Conservation (phyloP, 768 basidiomycete genomes). For the Candolleomyces efflorescens region DNA sequence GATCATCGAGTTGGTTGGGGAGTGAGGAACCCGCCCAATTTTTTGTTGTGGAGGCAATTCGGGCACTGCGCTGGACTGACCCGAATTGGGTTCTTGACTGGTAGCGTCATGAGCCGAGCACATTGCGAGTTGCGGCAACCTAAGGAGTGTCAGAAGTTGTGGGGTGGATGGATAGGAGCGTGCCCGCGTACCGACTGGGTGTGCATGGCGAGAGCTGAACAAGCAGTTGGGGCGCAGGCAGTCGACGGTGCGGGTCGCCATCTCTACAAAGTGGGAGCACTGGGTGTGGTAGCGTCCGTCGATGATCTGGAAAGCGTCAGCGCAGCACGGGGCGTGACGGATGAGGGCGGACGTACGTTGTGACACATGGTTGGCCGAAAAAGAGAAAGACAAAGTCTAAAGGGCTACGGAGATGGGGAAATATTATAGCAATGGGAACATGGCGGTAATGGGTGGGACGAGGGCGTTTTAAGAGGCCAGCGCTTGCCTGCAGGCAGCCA, state of each 20-base stretch:
- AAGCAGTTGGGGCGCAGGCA: constrained; percentile 61
- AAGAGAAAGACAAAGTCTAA: constrained; percentile 9
- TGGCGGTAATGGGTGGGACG: constrained; percentile 15
- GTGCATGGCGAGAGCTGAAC: constrained; percentile 64
- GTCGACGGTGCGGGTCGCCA: constrained; percentile 67
- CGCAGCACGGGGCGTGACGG: not conserved
- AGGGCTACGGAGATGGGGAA: constrained; percentile 16
- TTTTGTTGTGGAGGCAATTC: constrained; percentile 27
- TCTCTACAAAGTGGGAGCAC: constrained; percentile 69
- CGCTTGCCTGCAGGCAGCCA: constrained; percentile 37
- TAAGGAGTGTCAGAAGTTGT: no score
- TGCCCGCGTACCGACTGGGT: constrained; percentile 42
- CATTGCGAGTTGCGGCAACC: constrained; percentile 56
- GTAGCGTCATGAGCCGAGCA: constrained; percentile 60
- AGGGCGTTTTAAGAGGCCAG: constrained; percentile 22
- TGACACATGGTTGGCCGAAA: constrained; percentile 53
- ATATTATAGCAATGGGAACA: constrained; percentile 21
- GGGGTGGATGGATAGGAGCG: not conserved
- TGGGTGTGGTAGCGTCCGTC: constrained; percentile 69
- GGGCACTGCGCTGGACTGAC: constrained; percentile 51
- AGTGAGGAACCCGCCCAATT: constrained; percentile 5
- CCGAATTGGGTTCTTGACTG: constrained; percentile 68
- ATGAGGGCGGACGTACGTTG: constrained; percentile 47
- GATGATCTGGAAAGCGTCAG: constrained; percentile 48
- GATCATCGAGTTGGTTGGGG: not conserved